These are phyloP conservation scores for Cystobasidium pallidum DNA, from an alignment of 1,284 basidiomycete genomes.

Conservation along the genomic window DNA sequence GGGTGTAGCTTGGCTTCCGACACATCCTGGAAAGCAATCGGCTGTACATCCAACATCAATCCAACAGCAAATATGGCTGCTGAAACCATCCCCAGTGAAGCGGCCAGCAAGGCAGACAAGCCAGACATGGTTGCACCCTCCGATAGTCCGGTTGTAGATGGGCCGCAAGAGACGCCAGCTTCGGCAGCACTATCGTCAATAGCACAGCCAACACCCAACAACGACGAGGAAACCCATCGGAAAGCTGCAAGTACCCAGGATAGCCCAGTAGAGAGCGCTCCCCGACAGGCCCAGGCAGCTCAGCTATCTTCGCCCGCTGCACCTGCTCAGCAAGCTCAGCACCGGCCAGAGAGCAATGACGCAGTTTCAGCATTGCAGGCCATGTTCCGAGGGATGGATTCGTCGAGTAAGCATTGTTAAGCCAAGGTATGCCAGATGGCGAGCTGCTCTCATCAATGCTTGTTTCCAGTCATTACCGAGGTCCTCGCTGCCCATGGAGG, in stretches of 20 bases:
- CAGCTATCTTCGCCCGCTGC: neutral
- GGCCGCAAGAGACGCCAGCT: neutral
- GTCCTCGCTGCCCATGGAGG: conserved; percentile 43
- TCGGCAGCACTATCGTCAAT: neutral
- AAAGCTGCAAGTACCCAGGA: neutral
- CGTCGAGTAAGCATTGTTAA: conserved; percentile 8
- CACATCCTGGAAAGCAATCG: neutral
- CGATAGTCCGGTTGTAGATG: neutral
- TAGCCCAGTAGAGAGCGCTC: neutral
- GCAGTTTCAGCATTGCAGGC: conserved; percentile 35
- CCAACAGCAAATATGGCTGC: neutral
- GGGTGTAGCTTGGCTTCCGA: neutral
- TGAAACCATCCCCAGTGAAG: neutral
- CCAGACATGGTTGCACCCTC: neutral
- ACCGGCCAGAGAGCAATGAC: conserved; percentile 2
- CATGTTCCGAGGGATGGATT: conserved; percentile 37
- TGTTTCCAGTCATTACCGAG: conserved; percentile 36
- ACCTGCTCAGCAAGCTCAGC: neutral
- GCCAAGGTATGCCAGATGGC: neutral
- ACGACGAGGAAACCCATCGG: neutral
- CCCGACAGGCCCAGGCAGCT: neutral
- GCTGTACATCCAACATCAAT: neutral
- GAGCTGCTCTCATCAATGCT: neutral
- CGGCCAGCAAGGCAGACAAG: neutral
- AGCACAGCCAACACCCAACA: neutral